Evolutionary conservation across 345 rosid species (phyloP), one percentile per base, ranked within the genome.

Genomic region (Aethionema arabicum): DNA sequence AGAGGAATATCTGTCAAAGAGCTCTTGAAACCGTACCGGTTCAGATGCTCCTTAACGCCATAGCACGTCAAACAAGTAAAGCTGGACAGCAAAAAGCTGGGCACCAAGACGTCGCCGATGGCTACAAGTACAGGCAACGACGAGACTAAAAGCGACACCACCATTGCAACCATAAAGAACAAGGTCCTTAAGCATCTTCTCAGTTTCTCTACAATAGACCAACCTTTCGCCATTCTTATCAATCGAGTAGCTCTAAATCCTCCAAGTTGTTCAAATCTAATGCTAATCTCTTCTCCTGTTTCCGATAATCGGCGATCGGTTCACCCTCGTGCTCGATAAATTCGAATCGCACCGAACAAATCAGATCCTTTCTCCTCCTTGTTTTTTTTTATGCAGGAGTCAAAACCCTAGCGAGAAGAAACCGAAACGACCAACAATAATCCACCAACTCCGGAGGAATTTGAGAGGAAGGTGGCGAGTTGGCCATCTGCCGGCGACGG

Each of bases 141-240:
- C 6, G 95, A 88, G 5, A 78, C 85, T 47, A 91, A 60, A 11
- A 91, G 82, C 41, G 98, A 91, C 13, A 79, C 87, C 66, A 91
- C 76, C 98, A 91, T 88, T 47, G 96, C 95, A 69, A 91, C 85
- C 87, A 91, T 76, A 72, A 91, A 91, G 59, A 88, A 88, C 14
- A 73, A 68, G 48, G 98, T 91, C 75, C 92, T 65, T 5, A 74
- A 61, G 61, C 83, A 79, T 74, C 98, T 78, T 72, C 82, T 77
- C 61, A 46, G 67, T 76, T 86, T 91, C 50, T 91, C 98, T 42
- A 82, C 55, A 49, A 84, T 50, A 70, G 77, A 50, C 68, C 78
- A 72, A 56, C 73, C 75, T 65, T 71, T 77, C 61, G 66, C 79
- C 77, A 76, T 76, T 65, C 1, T 31, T 16, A 11, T 36, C 33